Base-by-base conservation (phyloP, 73 alveolate genomes). In the Paramecium bursaria region DNA sequence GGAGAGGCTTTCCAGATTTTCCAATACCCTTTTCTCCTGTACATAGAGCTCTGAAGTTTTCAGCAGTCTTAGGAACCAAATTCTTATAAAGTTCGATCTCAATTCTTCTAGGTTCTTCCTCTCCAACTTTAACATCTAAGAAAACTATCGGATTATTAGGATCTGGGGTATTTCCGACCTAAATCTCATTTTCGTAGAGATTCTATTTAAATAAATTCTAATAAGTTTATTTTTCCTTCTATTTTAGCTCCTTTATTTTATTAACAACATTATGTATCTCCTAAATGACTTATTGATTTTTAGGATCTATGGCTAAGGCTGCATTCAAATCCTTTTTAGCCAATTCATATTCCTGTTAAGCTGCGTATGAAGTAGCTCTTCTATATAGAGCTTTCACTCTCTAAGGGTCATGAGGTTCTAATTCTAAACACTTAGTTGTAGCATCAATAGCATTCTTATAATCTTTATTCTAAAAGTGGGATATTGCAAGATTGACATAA, bases 41-140 rank as follows among this genome's bases (percentile, higher is more conserved):
- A 79, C 99, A 98, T 17, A 98, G 94, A 53, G 98, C 94, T 73
- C 99, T 90, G 90, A 98, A 98, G 88, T 97, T 98, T 86, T 97
- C 99, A 1, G 97, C 96, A 3, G 99, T 97, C 55, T 92, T 90
- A 60, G 99, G 99, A 29, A 90, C 95, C 15, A 90, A 87, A 51
- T 95, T 90, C 6, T 91, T 91, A 79, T 90, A 98, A 47, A 98
- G 90, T 85, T 96, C 99, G 17, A 98, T 89, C 22, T 91, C 95
- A 3, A 98, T 90, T 97, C 99, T 91, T 50, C 76, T 74, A 22
- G 88, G 88, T 85, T 90, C 93, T 11, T 90, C 91, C 17, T 86
- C 90, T 21, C 98, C 99, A 48, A 92, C 73, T 75, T 88, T 74
- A 54, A 97, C 75, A 86, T 96, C 99, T 14, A 97, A 51, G 85